Evolutionary conservation across 2,329 filamentous ascomycete species (phyloP), one percentile per base, ranked within the genome.

Genomic region (Magnaporthiopsis poae): DNA sequence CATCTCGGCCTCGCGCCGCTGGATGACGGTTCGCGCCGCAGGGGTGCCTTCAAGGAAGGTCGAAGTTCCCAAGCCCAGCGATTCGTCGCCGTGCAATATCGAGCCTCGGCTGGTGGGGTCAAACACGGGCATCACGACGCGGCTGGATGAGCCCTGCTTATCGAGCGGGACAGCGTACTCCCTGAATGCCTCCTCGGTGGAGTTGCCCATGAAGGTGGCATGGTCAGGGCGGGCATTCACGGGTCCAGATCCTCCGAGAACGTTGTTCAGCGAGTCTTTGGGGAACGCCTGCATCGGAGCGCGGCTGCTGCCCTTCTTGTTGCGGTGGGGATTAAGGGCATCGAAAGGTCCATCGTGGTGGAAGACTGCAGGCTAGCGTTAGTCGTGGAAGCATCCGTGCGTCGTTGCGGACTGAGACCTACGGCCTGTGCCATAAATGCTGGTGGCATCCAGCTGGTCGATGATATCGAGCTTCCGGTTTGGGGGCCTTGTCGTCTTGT

Each of bases 321-420:
- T 99, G 70, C 95, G 91, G 76, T 96, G 90, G 5, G 95, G 92
- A 76, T 96, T 96, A 76, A 95, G 91, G 27, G 95, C 95, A 77
- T 99, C 95, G 73, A 97, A 99, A 5, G 95, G 95, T 0, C 95
- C 95, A 73, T 98, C 95, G 74, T 99, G 95, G 73, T 99, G 95
- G 78, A 98, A 96, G 71, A 96, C 92, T 96, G 73, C 12, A 33
- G 3, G 31, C 31, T 25, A 13, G 4, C 25, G 63, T 60, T 18
- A 65, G 63, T 60, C 13, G 33, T 7, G 25, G 8, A 9, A 9
- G 31, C 33, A 31, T 27, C 52, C 33, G 25, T 11, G 46, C 9
- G 9, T 25, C 21, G 46, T 56, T 13, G 7, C 46, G 46, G 18
- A 25, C 46, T n/a, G 7, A 9, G 18, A 87, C 91, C 79, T 82